Evolutionary conservation across 345 rosid genomes (phyloP).

Genomic region (Dipteronia dyeriana): DNA sequence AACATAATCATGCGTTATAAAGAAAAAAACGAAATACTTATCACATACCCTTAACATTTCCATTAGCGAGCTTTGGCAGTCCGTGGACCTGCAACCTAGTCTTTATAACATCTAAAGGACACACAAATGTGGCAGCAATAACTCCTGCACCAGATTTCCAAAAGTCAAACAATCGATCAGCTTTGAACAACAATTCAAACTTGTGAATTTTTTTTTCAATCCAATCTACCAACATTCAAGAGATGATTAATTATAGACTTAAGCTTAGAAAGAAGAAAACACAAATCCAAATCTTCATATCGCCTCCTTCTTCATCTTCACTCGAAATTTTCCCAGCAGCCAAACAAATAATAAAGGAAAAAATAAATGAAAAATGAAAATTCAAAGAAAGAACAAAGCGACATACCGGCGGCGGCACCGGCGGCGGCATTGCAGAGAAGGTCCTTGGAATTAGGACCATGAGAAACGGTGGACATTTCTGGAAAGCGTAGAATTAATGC

Average conservation of each 20-base stretch:
- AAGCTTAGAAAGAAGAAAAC: not conserved
- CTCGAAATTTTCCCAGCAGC: not conserved
- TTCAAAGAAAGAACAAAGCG: not conserved
- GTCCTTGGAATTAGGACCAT: constrained; percentile 49
- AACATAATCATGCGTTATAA: not conserved
- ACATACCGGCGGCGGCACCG: constrained; percentile 85
- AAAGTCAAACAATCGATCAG: constrained; percentile 6
- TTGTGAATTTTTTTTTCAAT: not conserved
- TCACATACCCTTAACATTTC: constrained; percentile 48
- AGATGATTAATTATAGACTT: not conserved
- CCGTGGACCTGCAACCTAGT: constrained; percentile 96
- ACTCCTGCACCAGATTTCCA: constrained; percentile 43
- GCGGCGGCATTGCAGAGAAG: constrained; percentile 86
- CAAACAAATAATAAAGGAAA: not conserved
- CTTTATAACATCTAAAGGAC: constrained; percentile 89
- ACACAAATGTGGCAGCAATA: constrained; percentile 87
- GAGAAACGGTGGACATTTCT: constrained; percentile 61
- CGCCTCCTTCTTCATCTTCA: not conserved
- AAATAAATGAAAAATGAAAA: not conserved
- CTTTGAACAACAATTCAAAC: not conserved
- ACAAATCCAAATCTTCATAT: not conserved
- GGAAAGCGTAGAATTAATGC: constrained; percentile 14
- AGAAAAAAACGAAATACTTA: no score
- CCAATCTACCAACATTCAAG: not conserved
- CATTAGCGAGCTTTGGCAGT: constrained; percentile 46